Evolutionary conservation across 345 rosid species (phyloP), one percentile per base, ranked within the genome.

Genomic region (Capsella bursapastoris): DNA sequence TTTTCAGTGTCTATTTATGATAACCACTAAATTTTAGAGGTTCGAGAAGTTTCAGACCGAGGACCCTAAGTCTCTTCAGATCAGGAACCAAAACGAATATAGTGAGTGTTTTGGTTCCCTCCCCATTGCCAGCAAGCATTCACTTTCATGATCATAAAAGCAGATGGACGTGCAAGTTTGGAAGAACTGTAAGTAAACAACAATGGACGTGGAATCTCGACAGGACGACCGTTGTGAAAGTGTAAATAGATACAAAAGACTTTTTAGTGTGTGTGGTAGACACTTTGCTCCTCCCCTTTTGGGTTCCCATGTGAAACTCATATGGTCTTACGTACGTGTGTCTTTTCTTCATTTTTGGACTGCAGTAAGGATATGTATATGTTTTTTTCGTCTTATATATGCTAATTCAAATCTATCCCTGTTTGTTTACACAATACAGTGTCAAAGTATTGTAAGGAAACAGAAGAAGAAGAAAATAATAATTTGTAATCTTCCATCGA

Each of bases 221-320:
- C 70, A 72, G 53, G 48, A 72, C 22, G 63, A 72, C 48, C 12
- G 70, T 43, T 64, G 47, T 34, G 25, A 72, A 63, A 72, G 56
- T 44, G n/a, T 55, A 37, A 35, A 57, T 65, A 50, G 5, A 43
- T 61, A 50, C 68, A 28, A 51, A 71, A 49, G 22, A 45, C 72
- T 65, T 65, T 65, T 45, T 57, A 22, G 37, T 34, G 18, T 64
- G 57, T n/a, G 38, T 72, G n/a, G 55, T 29, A 72, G 77, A 72
- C 70, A 55, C 22, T 41, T 64, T 64, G 66, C 57, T 44, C 49
- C 43, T 44, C 10, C 50, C 52, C 18, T 18, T 31, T 56, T 31
- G 51, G 12, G 3, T 44, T 73, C 66, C n/a, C 66, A 57, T 73
- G 71, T 57, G 63, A 73, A 16, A 12, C 53, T 18, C 8, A 18